Conservation (phyloP, 2,329 filamentous ascomycete genomes). For the Ophiostoma triangulosporum region DNA sequence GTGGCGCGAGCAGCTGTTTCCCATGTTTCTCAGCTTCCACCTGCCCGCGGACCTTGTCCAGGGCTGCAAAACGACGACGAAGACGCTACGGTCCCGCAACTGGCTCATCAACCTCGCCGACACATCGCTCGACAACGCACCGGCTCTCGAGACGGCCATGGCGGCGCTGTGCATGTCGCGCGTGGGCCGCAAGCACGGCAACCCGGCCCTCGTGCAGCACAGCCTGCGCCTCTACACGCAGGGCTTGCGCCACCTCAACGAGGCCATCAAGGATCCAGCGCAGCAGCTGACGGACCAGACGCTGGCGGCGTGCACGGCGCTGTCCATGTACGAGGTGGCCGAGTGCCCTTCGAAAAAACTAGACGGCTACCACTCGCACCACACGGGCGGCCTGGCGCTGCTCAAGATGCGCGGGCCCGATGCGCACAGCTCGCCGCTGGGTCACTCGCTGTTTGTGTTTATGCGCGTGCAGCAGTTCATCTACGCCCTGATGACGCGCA, state of each 20-base stretch:
- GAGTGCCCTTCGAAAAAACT: slow-evolving; percentile 12
- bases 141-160: slow-evolving; percentile 11
- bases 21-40: slow-evolving; percentile 9
- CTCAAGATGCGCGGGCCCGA: slow-evolving; percentile 14
- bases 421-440: slow-evolving; percentile 11
- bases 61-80: neutral
- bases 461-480: slow-evolving; percentile 15
- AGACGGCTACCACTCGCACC: slow-evolving; percentile 14
- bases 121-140: slow-evolving; percentile 3
- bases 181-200: slow-evolving; percentile 6
- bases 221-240: slow-evolving; percentile 12
- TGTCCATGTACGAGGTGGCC: slow-evolving; percentile 16
- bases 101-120: slow-evolving; percentile 11
- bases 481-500: slow-evolving; percentile 10
- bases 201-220: slow-evolving; percentile 10
- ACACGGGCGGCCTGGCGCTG: slow-evolving; percentile 13
- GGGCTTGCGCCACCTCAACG: slow-evolving; percentile 10
- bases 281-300: slow-evolving; percentile 10
- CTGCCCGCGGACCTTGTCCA: slow-evolving; percentile 8
- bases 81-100: slow-evolving; percentile 6
- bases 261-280: slow-evolving; percentile 8
- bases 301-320: slow-evolving; percentile 14
- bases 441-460: slow-evolving; percentile 13
- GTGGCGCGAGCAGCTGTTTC: slow-evolving; percentile 14
- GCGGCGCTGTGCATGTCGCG: slow-evolving; percentile 11